phyloP scores from a whole-genome alignment of 1,284 basidiomycete species.

The Kalmanozyma brasiliensis region DNA sequence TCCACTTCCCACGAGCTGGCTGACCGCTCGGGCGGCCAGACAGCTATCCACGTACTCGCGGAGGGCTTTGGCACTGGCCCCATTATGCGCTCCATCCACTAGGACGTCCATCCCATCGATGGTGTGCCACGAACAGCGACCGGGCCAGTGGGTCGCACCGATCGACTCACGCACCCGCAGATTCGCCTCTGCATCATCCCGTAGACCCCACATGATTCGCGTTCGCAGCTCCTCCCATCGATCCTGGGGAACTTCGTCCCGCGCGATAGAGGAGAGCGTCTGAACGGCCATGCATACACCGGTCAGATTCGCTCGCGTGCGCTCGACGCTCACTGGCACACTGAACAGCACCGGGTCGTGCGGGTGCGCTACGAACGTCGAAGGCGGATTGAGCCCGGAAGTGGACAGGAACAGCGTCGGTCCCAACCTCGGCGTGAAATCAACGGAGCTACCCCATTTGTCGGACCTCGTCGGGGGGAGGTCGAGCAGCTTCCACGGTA shows the following conservation, averaged over 20 bases:
- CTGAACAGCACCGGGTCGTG: slow-evolving; percentile 43
- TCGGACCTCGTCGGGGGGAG: slow-evolving; percentile 32
- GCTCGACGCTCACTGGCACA: slow-evolving; percentile 37
- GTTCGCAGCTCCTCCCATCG: slow-evolving; percentile 55
- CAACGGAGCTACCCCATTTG: slow-evolving; percentile 25
- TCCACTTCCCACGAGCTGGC: neutral
- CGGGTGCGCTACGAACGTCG: slow-evolving; percentile 46
- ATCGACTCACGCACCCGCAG: slow-evolving; percentile 34
- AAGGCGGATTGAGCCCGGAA: slow-evolving; percentile 42
- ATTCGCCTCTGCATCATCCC: slow-evolving; percentile 38
- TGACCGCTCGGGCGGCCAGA: slow-evolving; percentile 18
- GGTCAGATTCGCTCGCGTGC: slow-evolving; percentile 53
- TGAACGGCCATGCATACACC: slow-evolving; percentile 60
- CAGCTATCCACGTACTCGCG: slow-evolving; percentile 75
- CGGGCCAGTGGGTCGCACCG: slow-evolving; percentile 75
- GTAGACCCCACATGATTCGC: slow-evolving; percentile 56
- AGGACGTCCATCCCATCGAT: slow-evolving; percentile 68
- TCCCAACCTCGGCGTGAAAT: slow-evolving; percentile 29
- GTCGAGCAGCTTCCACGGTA: slow-evolving; percentile 44
- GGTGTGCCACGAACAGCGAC: slow-evolving; percentile 79
- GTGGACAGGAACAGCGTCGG: slow-evolving; percentile 45
- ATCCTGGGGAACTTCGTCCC: slow-evolving; percentile 55
- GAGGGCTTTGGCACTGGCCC: slow-evolving; percentile 80
- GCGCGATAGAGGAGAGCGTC: slow-evolving; percentile 60
- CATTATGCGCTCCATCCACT: slow-evolving; percentile 94